phyloP scores from a whole-genome alignment of 192 early-diverging fungal species.

The Rhizophagus prolifer region DNA sequence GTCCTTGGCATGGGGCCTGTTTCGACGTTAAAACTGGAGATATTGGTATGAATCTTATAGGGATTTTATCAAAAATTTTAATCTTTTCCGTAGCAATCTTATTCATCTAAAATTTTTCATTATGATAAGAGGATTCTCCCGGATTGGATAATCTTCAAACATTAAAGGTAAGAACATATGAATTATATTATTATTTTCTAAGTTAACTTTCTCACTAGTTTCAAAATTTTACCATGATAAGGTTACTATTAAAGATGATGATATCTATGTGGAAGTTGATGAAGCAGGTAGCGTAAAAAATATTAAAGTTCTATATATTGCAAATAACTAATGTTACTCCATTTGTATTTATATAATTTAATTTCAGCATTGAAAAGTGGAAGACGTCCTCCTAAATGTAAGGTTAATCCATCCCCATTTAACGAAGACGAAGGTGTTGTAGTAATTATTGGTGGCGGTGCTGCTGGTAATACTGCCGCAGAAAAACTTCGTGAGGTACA shows the following conservation, averaged over 20 bases:
- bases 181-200: not conserved
- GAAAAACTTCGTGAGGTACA: constrained; percentile 49
- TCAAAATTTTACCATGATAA: not conserved
- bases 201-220: not conserved
- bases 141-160: constrained; percentile 39
- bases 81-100: not conserved
- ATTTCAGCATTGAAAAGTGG: constrained; percentile 15
- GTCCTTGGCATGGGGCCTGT: constrained; percentile 46
- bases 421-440: constrained; percentile 35
- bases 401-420: not conserved
- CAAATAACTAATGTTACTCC: too few species aligned
- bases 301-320: not conserved
- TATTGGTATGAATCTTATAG: constrained; percentile 32
- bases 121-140: constrained; percentile 39
- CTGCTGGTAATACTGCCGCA: constrained; percentile 45
- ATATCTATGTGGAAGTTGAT: constrained; percentile 41
- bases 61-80: not conserved
- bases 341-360: not conserved
- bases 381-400: constrained; percentile 29
- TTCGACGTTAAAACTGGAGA: constrained; percentile 41
- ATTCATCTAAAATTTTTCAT: not conserved
- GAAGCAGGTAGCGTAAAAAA: constrained; percentile 17
- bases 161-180: constrained; percentile 24
- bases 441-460: constrained; percentile 55
- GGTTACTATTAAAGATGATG: constrained; percentile 37